Evolutionary conservation across 73 alveolate species (phyloP), one percentile per base, ranked within the genome.

Genomic region (Effrenium voratum): DNA sequence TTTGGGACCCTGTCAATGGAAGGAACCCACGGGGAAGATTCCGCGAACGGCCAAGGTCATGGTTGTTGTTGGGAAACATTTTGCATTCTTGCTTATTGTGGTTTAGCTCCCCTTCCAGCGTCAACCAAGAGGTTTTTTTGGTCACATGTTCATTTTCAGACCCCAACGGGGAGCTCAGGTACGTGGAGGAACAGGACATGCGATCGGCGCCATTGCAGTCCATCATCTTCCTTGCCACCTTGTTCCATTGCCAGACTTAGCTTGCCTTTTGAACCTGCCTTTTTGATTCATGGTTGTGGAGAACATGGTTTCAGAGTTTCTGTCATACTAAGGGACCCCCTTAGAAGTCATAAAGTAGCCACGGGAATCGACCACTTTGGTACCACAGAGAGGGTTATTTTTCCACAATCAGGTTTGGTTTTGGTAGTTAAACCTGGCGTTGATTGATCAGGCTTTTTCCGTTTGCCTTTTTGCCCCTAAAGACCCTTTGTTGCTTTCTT

Each of bases 201-300:
- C 32, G 6, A 28, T 83, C 93, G 26, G 93, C 93, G 5, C 93
- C 49, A 34, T 8, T 83, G 55, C 93, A 76, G 40, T 40, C 76
- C 28, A 15, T 52, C 36, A 76, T 83, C 77, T 81, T 81, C 38
- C 57, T 81, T 47, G 3, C 46, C 30, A 46, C 57, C 5, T 50
- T 28, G 50, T 34, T 46, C 50, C 83, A 12, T 46, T 12, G 5
- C 26, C 32, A 8, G 83, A 34, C 26, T 34, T 72, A 1, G 12
- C 0, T 16, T 0, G 19, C 5, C n/a, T 15, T 34, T 22, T 34
- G 22, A 2, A 41, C 15, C 44, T 24, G 32, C 0, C 30, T 47
- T 19, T 22, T 34, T 32, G 26, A 72, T 22, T 22, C 36, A 72
- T 72, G 82, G 32, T 34, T 45, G 34, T 45, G 49, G 36, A n/a